Evolutionary conservation across 1,284 basidiomycete species (phyloP).

Genomic region (Boletellus deceptivus): DNA sequence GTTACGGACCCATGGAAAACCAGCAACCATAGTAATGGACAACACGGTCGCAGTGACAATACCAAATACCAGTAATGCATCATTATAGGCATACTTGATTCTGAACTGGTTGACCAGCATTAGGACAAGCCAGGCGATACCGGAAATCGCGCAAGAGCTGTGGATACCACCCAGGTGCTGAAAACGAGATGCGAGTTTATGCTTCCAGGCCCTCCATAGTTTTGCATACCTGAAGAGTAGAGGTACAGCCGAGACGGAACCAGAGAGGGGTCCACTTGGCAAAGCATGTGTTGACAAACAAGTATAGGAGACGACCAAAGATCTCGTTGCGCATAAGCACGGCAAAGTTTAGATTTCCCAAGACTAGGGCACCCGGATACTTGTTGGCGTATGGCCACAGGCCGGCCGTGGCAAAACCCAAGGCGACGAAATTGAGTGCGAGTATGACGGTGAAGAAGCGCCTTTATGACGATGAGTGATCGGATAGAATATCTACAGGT

Average conservation of each 20-base stretch:
- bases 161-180: conserved; percentile 78
- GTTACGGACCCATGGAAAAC: conserved; percentile 73
- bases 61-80: conserved; percentile 57
- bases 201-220: neutral
- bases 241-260: conserved; percentile 68
- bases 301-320: conserved; percentile 53
- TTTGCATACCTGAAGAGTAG: conserved; percentile 56
- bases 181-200: conserved; percentile 12
- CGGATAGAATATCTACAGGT: too few species aligned
- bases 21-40: conserved; percentile 51
- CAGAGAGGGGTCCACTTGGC: conserved; percentile 75
- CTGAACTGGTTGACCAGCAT: conserved; percentile 57
- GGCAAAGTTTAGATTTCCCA: conserved; percentile 52
- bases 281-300: conserved; percentile 49
- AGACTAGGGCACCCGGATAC: conserved; percentile 60
- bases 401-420: conserved; percentile 60
- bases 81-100: conserved; percentile 45
- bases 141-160: conserved; percentile 67
- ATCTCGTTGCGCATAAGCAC: conserved; percentile 58
- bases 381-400: conserved; percentile 60
- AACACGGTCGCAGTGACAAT: conserved; percentile 55
- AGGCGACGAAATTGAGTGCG: conserved; percentile 56
- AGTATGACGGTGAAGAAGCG: conserved; percentile 65
- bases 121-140: conserved; percentile 61
- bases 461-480: conserved; percentile 34